Percentiles rank a stretch among this genome's conserved stretches.
These are phyloP conservation scores for Psilocybe cyanescens DNA, from an alignment of 768 basidiomycete species.

Conservation along the genomic window DNA sequence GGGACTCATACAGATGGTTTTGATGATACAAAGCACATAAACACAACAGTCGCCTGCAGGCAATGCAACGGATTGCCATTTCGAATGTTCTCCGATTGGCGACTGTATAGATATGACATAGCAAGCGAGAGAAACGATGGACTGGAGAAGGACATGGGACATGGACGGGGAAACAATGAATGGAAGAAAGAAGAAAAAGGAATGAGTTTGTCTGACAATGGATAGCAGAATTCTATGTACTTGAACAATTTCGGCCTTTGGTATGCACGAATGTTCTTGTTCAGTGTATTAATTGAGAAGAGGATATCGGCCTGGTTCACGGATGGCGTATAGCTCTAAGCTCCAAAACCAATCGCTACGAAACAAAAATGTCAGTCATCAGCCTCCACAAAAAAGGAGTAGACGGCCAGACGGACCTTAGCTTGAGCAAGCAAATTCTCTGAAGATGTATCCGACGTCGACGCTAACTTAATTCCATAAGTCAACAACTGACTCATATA, in stretches of 20 bases:
- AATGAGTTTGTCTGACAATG: constrained; percentile 1
- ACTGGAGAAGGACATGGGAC: constrained; percentile 1
- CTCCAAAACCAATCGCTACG: constrained; percentile 66
- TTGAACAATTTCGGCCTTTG: too few species aligned
- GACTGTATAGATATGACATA: constrained; percentile 18
- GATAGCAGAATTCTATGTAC: not conserved
- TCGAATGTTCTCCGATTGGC: not conserved
- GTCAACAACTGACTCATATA: constrained; percentile 78
- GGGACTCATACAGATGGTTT: constrained; percentile 17
- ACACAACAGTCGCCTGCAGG: constrained; percentile 13
- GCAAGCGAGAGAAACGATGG: constrained; percentile 8
- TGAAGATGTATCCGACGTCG: constrained; percentile 38
- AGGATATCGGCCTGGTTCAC: not conserved
- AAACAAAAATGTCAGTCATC: not conserved
- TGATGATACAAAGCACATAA: constrained; percentile 23
- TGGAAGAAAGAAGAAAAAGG: not conserved
- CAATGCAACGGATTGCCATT: not conserved
- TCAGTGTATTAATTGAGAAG: too few species aligned
- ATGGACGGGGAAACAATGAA: not conserved
- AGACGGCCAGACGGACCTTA: constrained; percentile 45
- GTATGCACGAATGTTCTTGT: too few species aligned
- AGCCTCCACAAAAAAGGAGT: not conserved
- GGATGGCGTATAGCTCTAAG: constrained; percentile 46
- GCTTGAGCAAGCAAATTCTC: constrained; percentile 58
- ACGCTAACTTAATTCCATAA: constrained; percentile 72